Conservation (phyloP, 23 red algal genomes). For the Gracilaria gracilis region DNA sequence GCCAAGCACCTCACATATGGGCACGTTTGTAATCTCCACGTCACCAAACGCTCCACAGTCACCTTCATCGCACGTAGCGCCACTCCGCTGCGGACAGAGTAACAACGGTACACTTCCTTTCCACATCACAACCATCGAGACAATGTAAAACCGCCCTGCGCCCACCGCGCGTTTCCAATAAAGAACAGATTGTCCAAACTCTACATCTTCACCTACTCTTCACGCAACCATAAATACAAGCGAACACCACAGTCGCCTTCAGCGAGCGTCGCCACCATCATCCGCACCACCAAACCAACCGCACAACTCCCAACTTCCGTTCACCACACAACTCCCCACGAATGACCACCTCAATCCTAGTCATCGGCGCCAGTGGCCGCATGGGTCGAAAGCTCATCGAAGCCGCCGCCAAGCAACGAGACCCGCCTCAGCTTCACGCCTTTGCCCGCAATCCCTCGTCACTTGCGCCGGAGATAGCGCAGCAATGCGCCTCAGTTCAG, state of each 20-base stretch:
- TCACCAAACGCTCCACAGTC: background rate
- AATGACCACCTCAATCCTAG: slow-evolving; percentile 37
- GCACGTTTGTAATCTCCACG: background rate
- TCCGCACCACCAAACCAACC: background rate
- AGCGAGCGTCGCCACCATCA: too few relatives aligned
- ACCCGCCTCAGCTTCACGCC: slow-evolving; percentile 31
- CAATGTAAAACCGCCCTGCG: background rate
- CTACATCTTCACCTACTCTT: too few relatives aligned
- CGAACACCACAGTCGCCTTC: too few relatives aligned
- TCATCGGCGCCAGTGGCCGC: slow-evolving; percentile 63
- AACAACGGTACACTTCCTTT: too few relatives aligned
- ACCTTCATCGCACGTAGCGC: too few relatives aligned
- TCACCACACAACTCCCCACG: background rate
- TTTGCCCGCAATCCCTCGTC: slow-evolving; percentile 38
- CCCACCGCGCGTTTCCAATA: background rate
- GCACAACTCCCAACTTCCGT: background rate
- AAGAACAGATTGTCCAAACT: background rate
- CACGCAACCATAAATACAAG: too few relatives aligned
- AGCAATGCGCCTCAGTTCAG: slow-evolving; percentile 12
- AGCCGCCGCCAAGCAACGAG: background rate
- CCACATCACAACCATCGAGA: background rate
- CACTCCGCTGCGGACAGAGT: too few relatives aligned
- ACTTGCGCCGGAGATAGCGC: background rate
- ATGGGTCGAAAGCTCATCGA: slow-evolving; percentile 16
- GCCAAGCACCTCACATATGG: background rate